Percentiles rank a stretch among this genome's conserved stretches.
phyloP scores from a whole-genome alignment of 2,329 filamentous ascomycete species.

The Penicillium janthinellum region DNA sequence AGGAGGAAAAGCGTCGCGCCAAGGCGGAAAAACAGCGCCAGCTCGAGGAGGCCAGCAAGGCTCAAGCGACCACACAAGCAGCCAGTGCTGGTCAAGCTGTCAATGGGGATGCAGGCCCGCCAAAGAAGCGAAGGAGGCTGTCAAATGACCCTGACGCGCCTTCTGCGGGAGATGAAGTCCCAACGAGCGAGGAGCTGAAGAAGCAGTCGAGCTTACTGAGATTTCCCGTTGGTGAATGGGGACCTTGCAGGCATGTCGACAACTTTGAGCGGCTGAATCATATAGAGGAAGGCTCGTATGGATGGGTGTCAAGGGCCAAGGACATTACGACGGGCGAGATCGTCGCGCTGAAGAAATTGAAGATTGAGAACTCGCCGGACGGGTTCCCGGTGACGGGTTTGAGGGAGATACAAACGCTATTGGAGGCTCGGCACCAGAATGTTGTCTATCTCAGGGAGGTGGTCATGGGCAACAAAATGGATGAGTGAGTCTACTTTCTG shows the following conservation, averaged over 20 bases:
- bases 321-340: slow-evolving; percentile 73
- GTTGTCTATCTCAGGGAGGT: slow-evolving; percentile 82
- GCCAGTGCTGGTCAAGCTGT: slow-evolving; percentile 20
- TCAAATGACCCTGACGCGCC: slow-evolving; percentile 49
- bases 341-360: slow-evolving; percentile 90
- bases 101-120: slow-evolving; percentile 44
- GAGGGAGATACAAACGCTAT: slow-evolving; percentile 89
- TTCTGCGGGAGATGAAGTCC: slow-evolving; percentile 29
- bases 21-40: slow-evolving; percentile 80
- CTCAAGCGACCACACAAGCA: slow-evolving; percentile 40
- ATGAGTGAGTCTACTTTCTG: slow-evolving; percentile 52
- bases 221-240: slow-evolving; percentile 70
- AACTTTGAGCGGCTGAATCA: slow-evolving; percentile 92
- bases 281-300: slow-evolving; percentile 97
- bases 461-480: slow-evolving; percentile 69
- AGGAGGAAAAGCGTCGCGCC: slow-evolving; percentile 82
- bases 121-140: slow-evolving; percentile 64
- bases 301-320: slow-evolving; percentile 83
- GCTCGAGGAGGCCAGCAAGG: slow-evolving; percentile 55
- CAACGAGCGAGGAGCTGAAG: slow-evolving; percentile 21
- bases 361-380: slow-evolving; percentile 77
- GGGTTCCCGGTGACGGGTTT: slow-evolving; percentile 90
- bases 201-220: slow-evolving; percentile 64
- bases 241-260: slow-evolving; percentile 74
- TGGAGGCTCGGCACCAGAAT: slow-evolving; percentile 77